phyloP scores from a whole-genome alignment of 768 basidiomycete genomes.

The Symmetrospora coprosmae region DNA sequence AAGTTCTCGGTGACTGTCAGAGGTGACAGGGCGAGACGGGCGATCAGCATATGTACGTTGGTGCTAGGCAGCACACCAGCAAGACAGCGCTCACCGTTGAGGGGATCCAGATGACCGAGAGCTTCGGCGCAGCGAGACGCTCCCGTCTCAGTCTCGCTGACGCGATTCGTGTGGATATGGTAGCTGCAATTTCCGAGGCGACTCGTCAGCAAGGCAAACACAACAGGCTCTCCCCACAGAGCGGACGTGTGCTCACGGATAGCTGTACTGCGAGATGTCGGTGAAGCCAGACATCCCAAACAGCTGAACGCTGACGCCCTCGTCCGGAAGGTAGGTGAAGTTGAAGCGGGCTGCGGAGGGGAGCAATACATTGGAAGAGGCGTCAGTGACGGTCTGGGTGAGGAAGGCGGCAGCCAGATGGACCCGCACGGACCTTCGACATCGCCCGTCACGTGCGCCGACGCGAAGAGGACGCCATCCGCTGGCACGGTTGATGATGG shows the following conservation, averaged over 20 bases:
- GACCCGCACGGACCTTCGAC: neutral
- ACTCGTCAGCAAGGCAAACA: neutral
- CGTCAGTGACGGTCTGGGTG: neutral
- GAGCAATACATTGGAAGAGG: neutral
- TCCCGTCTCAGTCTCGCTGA: neutral
- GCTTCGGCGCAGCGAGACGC: neutral
- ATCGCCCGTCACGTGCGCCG: neutral
- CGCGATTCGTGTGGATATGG: neutral
- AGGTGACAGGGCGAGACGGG: neutral
- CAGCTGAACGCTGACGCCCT: neutral
- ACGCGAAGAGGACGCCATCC: neutral
- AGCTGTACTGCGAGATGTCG: neutral
- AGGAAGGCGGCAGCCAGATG: neutral
- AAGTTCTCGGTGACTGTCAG: neutral
- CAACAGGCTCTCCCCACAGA: neutral
- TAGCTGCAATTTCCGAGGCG: neutral
- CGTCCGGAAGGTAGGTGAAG: neutral
- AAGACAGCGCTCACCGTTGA: neutral
- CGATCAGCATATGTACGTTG: neutral
- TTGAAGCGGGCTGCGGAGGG: neutral
- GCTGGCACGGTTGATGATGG: no score
- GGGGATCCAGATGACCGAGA: neutral
- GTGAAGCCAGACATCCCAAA: neutral
- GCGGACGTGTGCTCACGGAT: neutral
- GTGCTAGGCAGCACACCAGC: neutral